These are phyloP conservation scores for Papiliotrema flavescens DNA, from an alignment of 1,284 basidiomycete genomes.

Conservation along the genomic window DNA sequence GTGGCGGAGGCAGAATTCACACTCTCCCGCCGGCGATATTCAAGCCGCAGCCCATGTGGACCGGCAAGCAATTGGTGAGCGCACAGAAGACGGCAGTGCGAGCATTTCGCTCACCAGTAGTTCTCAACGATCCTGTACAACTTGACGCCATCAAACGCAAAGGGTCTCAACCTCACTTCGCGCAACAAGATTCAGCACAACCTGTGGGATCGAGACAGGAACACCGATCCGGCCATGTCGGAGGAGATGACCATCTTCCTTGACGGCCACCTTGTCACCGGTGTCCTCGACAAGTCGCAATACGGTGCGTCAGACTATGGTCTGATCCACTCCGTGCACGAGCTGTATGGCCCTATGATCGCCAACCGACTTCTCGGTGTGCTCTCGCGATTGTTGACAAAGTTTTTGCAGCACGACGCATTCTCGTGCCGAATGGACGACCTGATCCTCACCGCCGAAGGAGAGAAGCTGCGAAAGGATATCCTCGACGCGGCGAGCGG, in stretches of 20 bases:
- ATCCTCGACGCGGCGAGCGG: slow-evolving; percentile 67
- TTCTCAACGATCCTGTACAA: slow-evolving; percentile 90
- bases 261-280: slow-evolving; percentile 87
- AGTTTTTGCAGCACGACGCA: slow-evolving; percentile 92
- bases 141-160: slow-evolving; percentile 75
- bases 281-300: slow-evolving; percentile 95
- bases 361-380: slow-evolving; percentile 92
- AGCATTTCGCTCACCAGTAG: slow-evolving; percentile 48
- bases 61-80: slow-evolving; percentile 93
- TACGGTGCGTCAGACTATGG: slow-evolving; percentile 96
- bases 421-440: slow-evolving; percentile 99
- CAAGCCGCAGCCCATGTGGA: slow-evolving; percentile 90
- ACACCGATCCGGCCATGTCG: slow-evolving; percentile 48
- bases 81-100: neutral
- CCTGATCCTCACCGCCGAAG: slow-evolving; percentile 78
- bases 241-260: slow-evolving; percentile 89
- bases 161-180: slow-evolving; percentile 80
- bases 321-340: slow-evolving; percentile 96
- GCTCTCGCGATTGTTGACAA: slow-evolving; percentile 90
- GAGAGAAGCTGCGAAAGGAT: slow-evolving; percentile 67
- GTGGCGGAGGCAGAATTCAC: slow-evolving; percentile 63
- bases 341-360: slow-evolving; percentile 87
- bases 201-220: slow-evolving; percentile 63
- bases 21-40: slow-evolving; percentile 89
- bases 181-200: slow-evolving; percentile 81